Conservation (phyloP, 208 protist genomes). For the Acanthamoeba lenticulata region DNA sequence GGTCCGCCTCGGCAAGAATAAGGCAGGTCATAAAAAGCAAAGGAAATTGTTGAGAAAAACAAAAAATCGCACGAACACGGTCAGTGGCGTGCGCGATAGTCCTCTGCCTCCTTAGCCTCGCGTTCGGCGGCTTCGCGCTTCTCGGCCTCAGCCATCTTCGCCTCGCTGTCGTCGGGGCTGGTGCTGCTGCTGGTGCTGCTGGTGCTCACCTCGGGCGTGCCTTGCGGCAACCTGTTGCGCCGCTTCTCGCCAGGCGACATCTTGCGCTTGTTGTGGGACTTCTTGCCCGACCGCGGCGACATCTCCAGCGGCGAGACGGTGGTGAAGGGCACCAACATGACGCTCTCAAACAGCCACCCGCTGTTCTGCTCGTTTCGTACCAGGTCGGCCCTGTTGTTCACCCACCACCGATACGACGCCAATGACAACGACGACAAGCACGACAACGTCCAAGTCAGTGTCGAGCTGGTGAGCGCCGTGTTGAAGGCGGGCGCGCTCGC, state of each 20-base stretch:
- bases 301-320: background rate
- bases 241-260: background rate
- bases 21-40: no score
- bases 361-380: background rate
- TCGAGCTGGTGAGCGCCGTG: background rate
- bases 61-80: no score
- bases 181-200: background rate
- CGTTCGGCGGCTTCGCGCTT: background rate
- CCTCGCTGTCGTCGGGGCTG: no score
- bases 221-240: background rate
- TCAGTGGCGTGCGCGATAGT: no score
- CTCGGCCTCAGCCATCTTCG: no score
- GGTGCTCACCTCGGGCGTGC: background rate
- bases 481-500: background rate
- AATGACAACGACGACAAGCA: no score
- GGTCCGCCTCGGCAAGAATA: no score
- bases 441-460: background rate
- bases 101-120: background rate
- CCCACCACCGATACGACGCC: no score
- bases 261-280: background rate
- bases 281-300: background rate
- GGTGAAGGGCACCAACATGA: background rate
- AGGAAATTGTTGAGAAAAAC: no score
- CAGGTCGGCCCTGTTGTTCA: background rate
- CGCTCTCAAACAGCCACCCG: slow-evolving; percentile 11